phyloP scores from a whole-genome alignment of 2,329 filamentous ascomycete species.

The Beauveria scarabaeidicola region DNA sequence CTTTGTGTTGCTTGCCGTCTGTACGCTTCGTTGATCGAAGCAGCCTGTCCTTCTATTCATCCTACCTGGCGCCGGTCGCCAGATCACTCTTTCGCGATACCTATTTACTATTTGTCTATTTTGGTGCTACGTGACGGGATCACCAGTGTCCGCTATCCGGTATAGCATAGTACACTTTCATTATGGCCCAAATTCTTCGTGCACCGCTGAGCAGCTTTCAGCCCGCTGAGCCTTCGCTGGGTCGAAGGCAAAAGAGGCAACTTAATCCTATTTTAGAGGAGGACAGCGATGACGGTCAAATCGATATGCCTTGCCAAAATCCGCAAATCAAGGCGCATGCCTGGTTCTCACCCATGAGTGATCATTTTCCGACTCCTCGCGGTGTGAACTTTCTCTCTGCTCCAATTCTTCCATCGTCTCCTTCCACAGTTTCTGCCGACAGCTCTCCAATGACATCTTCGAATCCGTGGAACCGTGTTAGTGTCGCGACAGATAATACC shows the following conservation, averaged over 20 bases:
- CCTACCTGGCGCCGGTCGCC: conserved; percentile 30
- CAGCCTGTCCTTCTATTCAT: conserved; percentile 31
- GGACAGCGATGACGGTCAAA: conserved; percentile 30
- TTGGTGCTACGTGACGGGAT: conserved; percentile 4
- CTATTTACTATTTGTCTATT: conserved; percentile 7
- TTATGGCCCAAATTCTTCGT: conserved; percentile 7
- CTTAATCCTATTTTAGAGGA: conserved; percentile 62
- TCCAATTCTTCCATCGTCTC: conserved; percentile 53
- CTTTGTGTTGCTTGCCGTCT: conserved; percentile 15
- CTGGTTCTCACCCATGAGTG: conserved; percentile 51
- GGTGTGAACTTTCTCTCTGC: conserved; percentile 57
- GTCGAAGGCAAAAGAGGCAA: conserved; percentile 40
- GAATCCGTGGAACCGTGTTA: conserved; percentile 55
- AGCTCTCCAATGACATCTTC: conserved; percentile 47
- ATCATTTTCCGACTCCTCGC: conserved; percentile 65
- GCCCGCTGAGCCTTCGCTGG: conserved; percentile 46
- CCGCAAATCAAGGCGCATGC: conserved; percentile 45
- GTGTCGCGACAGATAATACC: conserved; percentile 54
- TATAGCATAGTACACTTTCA: conserved; percentile 8
- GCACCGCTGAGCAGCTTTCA: conserved; percentile 26
- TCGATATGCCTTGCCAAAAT: conserved; percentile 10
- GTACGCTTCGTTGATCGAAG: conserved; percentile 37
- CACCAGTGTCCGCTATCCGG: conserved; percentile 3
- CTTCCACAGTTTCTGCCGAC: conserved; percentile 45
- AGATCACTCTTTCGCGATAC: conserved; percentile 16